Conservation (phyloP, 148 eudicot genomes). For the Oxyria digyna region DNA sequence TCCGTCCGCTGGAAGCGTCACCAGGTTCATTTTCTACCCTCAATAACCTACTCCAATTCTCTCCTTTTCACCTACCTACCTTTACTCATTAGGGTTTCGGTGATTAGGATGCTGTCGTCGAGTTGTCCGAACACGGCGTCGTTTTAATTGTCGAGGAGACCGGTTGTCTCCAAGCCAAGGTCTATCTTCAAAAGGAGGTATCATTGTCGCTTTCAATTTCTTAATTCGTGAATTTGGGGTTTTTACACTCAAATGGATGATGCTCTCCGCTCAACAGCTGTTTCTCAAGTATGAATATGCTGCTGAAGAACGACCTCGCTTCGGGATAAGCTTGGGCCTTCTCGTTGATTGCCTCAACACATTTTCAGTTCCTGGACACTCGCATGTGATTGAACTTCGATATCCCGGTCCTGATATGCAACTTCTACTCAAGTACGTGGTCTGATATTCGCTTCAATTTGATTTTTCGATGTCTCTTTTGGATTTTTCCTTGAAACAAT, state of each 20-base stretch:
- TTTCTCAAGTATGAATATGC: constrained; percentile 64
- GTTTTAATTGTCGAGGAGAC: constrained; percentile 86
- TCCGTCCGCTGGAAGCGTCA: constrained; percentile 95
- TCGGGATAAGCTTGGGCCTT: constrained; percentile 87
- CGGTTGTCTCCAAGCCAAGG: constrained; percentile 92
- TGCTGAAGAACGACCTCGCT: constrained; percentile 78
- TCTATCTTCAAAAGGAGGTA: constrained; percentile 91
- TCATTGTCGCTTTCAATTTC: not conserved
- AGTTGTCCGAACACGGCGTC: constrained; percentile 83
- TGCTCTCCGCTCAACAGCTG: constrained; percentile 37
- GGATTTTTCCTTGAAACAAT: not conserved
- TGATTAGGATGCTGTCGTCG: constrained; percentile 72
- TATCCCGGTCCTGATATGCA: constrained; percentile 99
- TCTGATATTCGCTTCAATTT: not conserved
- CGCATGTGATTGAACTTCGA: constrained; percentile 55
- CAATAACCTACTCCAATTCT: not conserved
- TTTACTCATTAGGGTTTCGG: not conserved
- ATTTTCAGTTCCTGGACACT: constrained; percentile 66
- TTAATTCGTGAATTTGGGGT: not conserved
- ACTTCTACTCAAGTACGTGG: constrained; percentile 65
- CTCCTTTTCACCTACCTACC: not conserved
- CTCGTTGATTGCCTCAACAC: constrained; percentile 75
- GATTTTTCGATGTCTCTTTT: not conserved
- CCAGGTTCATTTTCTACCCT: constrained; percentile 30
- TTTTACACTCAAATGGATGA: not conserved